Evolutionary conservation across 306 rosid genomes (phyloP).

Genomic region (Oemleria cerasiformis): DNA sequence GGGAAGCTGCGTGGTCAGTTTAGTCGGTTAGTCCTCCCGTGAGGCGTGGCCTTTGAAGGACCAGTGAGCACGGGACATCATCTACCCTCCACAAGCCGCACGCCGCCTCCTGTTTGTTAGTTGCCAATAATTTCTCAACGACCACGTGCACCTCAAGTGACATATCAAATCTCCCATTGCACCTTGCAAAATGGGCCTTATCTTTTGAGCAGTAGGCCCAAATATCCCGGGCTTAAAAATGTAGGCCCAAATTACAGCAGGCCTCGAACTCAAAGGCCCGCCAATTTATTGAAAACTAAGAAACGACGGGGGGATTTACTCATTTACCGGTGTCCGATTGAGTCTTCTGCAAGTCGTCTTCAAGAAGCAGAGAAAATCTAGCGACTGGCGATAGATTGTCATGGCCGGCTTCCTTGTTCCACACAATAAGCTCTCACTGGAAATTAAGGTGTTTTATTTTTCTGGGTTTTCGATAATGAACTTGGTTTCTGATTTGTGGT

Average conservation of each 20-base stretch:
- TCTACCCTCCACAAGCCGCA: not conserved
- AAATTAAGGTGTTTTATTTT: conserved; percentile 46
- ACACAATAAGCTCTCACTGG: conserved; percentile 42
- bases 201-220: too few species aligned
- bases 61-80: conserved; percentile 32
- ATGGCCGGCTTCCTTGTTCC: conserved; percentile 52
- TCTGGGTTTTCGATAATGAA: too few species aligned
- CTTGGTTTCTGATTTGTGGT: not conserved
- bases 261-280: not conserved
- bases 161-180: too few species aligned
- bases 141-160: not conserved
- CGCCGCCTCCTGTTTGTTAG: not conserved
- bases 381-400: not conserved
- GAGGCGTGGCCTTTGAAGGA: conserved; percentile 11
- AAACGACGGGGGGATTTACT: not conserved
- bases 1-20: too few species aligned
- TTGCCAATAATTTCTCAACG: not conserved
- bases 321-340: not conserved
- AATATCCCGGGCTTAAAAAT: not conserved
- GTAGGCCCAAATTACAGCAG: not conserved
- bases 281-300: not conserved
- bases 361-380: not conserved
- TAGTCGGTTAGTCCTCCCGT: conserved; percentile 10
- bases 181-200: too few species aligned
- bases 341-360: not conserved